Percentiles rank a stretch among this genome's conserved stretches.
These are phyloP conservation scores for Lepidium sativum DNA, from an alignment of 345 rosid genomes.

Conservation along the genomic window DNA sequence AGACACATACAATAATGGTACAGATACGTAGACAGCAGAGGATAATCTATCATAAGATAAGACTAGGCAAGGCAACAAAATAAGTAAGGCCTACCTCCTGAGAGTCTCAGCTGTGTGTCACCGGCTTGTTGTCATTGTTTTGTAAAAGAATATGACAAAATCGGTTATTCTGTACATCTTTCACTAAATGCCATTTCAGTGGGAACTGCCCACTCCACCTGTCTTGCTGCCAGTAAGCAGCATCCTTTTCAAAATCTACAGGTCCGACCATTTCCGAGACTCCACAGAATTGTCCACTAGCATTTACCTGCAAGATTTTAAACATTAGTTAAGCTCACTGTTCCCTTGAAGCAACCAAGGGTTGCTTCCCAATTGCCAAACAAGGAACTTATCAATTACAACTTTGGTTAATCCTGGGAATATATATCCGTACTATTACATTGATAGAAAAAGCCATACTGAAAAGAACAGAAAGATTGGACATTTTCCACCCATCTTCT, in stretches of 20 bases:
- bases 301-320: conserved; percentile 48
- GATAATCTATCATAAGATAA: not conserved
- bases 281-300: conserved; percentile 79
- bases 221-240: conserved; percentile 69
- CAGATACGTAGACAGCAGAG: not conserved
- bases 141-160: conserved; percentile 56
- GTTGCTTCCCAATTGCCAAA: not conserved
- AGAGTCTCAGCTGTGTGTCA: conserved; percentile 70
- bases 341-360: not conserved
- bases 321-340: not conserved
- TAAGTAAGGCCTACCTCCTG: conserved; percentile 43
- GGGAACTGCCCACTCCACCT: conserved; percentile 84
- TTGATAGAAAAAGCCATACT: conserved; percentile 24
- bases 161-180: conserved; percentile 65
- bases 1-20: not conserved
- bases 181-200: conserved; percentile 59
- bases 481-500: conserved; percentile 38
- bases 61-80: not conserved
- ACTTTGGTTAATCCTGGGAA: not conserved
- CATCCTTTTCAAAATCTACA: conserved; percentile 63
- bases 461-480: conserved; percentile 65
- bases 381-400: not conserved
- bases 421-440: not conserved
- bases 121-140: conserved; percentile 72
- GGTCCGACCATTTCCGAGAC: conserved; percentile 66